Evolutionary conservation across 164 flowering plant genomes (phyloP).

Genomic region (Macadamia tetraphylla): DNA sequence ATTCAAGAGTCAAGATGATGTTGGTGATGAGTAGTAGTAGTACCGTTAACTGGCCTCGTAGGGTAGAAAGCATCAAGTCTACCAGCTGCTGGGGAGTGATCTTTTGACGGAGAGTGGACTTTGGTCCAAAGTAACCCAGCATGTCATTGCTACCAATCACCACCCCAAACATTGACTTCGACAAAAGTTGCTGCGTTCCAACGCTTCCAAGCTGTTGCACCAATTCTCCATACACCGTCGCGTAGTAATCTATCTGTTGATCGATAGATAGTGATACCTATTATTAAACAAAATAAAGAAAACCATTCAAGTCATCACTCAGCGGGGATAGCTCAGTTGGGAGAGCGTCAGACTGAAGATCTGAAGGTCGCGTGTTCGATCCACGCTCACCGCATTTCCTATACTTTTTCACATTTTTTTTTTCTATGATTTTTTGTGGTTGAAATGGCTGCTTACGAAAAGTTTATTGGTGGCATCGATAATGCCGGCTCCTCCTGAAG

Average conservation of each 20-base stretch:
- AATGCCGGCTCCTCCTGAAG: slow-evolving; percentile 84
- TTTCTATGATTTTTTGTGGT: no score
- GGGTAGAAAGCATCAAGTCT: slow-evolving; percentile 27
- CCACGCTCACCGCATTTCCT: slow-evolving; percentile 54
- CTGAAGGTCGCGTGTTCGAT: slow-evolving; percentile 77
- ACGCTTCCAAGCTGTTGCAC: slow-evolving; percentile 37
- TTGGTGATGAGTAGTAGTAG: no score
- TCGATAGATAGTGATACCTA: slow-evolving; percentile 34
- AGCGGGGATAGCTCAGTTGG: slow-evolving; percentile 62
- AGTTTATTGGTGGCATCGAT: slow-evolving; percentile 37
- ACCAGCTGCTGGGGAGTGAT: slow-evolving; percentile 47
- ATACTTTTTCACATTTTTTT: no score
- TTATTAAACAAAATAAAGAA: no score
- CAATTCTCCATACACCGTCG: slow-evolving; percentile 31
- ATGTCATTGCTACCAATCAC: slow-evolving; percentile 82
- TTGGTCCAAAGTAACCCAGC: slow-evolving; percentile 33
- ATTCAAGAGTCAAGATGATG: no score
- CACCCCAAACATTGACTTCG: slow-evolving; percentile 48
- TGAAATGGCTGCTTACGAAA: slow-evolving; percentile 28
- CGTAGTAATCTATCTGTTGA: slow-evolving; percentile 47
- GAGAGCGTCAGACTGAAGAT: slow-evolving; percentile 75
- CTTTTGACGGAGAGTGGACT: slow-evolving; percentile 18
- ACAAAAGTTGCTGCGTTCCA: slow-evolving; percentile 30
- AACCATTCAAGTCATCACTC: no score
- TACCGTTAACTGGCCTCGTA: slow-evolving; percentile 23